These are phyloP conservation scores for Acacia concinna DNA, from an alignment of 331 rosid species.

Conservation along the genomic window DNA sequence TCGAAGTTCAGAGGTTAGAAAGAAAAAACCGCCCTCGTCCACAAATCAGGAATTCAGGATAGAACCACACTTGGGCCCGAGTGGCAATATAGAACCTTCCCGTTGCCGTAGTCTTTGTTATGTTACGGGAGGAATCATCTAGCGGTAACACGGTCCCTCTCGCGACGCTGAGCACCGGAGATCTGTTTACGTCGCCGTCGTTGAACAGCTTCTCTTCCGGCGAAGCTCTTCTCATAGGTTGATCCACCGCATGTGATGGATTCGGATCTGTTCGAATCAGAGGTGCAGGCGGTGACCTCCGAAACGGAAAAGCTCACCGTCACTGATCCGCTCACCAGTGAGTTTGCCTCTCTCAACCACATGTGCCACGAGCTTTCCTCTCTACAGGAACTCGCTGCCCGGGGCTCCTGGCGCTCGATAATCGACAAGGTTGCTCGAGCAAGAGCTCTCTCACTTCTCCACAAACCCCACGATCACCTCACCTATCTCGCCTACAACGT, in stretches of 20 bases:
- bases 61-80: not conserved
- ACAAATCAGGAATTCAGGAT: not conserved
- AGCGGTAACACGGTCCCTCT: not conserved
- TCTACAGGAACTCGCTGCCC: slow-evolving; percentile 73
- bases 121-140: not conserved
- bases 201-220: not conserved
- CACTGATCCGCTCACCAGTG: slow-evolving; percentile 49
- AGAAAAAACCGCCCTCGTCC: not conserved
- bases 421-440: slow-evolving; percentile 83
- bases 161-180: not conserved
- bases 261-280: slow-evolving; percentile 28
- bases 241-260: slow-evolving; percentile 24
- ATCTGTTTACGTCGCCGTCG: not conserved
- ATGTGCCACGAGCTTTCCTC: slow-evolving; percentile 62
- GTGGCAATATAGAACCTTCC: not conserved
- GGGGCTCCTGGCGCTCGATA: slow-evolving; percentile 94
- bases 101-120: too few relatives aligned
- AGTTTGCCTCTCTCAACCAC: slow-evolving; percentile 51
- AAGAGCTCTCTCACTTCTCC: slow-evolving; percentile 73
- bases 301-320: slow-evolving; percentile 30
- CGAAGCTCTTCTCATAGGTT: not conserved
- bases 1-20: not conserved
- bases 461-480: slow-evolving; percentile 87
- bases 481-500: slow-evolving; percentile 75
- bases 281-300: slow-evolving; percentile 33